A percentile compares a stretch with the other conserved stretches of the same genome.
These are phyloP conservation scores for Scytalidium sp. DNA, from an alignment of 2,329 filamentous ascomycete species.

Conservation along the genomic window DNA sequence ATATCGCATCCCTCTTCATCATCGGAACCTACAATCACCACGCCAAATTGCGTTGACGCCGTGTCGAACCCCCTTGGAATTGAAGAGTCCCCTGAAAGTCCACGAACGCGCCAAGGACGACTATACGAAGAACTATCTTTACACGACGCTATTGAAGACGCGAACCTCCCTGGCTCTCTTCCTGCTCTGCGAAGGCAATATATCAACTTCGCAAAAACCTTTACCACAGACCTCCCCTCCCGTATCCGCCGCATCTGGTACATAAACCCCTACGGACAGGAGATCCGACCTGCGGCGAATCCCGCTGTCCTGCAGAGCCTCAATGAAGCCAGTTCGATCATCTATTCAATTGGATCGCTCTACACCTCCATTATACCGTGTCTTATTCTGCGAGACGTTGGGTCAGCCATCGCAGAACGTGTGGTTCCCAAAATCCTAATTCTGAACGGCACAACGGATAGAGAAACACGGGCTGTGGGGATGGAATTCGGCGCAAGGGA, in stretches of 20 bases:
- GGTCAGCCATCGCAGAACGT: constrained; percentile 53
- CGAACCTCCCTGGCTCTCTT: constrained; percentile 76
- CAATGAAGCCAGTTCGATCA: constrained; percentile 60
- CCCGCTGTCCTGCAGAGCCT: constrained; percentile 73
- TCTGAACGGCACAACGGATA: constrained; percentile 76
- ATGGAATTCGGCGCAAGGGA: constrained; percentile 66
- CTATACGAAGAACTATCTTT: constrained; percentile 42
- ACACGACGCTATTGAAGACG: constrained; percentile 71
- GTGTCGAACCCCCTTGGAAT: background rate
- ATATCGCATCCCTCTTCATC: constrained; percentile 69
- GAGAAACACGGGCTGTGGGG: constrained; percentile 74
- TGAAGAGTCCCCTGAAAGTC: background rate
- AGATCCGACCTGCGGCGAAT: constrained; percentile 83
- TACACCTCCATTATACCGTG: constrained; percentile 88
- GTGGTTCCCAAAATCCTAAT: constrained; percentile 64
- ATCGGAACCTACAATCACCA: constrained; percentile 16
- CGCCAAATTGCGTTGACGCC: constrained; percentile 9
- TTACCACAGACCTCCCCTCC: constrained; percentile 71
- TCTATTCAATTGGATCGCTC: constrained; percentile 92
- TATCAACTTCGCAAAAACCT: constrained; percentile 74
- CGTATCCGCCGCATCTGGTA: constrained; percentile 88
- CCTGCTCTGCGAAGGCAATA: constrained; percentile 77
- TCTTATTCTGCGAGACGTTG: constrained; percentile 74
- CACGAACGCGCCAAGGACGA: constrained; percentile 5
- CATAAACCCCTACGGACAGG: constrained; percentile 97